Evolutionary conservation across 257 asterid genomes (phyloP).

Genomic region (Primulina eburnea): DNA sequence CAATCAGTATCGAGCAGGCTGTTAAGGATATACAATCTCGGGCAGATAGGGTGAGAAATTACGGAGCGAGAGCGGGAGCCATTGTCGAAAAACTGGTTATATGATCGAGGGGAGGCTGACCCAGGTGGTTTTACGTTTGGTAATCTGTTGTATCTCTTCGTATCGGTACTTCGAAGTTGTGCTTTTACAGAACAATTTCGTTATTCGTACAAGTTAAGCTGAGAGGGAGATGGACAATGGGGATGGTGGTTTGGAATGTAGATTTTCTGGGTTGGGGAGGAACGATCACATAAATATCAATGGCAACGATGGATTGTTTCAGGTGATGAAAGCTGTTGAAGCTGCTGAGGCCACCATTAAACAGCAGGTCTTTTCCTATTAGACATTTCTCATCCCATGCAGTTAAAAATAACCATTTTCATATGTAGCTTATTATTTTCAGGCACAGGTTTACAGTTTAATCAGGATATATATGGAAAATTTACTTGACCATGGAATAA

Average conservation of each 20-base stretch:
- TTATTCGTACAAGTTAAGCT: background rate
- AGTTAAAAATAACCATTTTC: background rate
- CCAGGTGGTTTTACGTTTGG: background rate
- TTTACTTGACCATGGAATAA: background rate
- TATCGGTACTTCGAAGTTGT: background rate
- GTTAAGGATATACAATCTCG: background rate
- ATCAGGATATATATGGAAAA: background rate
- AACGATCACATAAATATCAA: conserved; percentile 44
- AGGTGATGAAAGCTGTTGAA: conserved; percentile 94
- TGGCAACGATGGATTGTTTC: conserved; percentile 70
- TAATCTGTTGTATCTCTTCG: background rate
- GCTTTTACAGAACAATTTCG: too few relatives aligned
- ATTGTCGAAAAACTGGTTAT: background rate
- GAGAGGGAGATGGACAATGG: conserved; percentile 64
- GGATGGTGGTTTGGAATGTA: conserved; percentile 46
- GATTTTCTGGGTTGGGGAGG: conserved; percentile 53
- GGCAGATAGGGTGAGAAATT: background rate
- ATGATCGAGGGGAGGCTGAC: background rate
- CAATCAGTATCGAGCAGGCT: background rate
- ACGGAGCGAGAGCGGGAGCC: background rate
- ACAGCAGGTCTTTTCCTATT: conserved; percentile 56
- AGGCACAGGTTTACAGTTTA: background rate
- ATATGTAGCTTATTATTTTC: background rate
- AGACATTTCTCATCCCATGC: background rate
- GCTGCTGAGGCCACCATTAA: conserved; percentile 92